Conservation (phyloP, 2,329 filamentous ascomycete species). For the Stromatinia cepivora region DNA sequence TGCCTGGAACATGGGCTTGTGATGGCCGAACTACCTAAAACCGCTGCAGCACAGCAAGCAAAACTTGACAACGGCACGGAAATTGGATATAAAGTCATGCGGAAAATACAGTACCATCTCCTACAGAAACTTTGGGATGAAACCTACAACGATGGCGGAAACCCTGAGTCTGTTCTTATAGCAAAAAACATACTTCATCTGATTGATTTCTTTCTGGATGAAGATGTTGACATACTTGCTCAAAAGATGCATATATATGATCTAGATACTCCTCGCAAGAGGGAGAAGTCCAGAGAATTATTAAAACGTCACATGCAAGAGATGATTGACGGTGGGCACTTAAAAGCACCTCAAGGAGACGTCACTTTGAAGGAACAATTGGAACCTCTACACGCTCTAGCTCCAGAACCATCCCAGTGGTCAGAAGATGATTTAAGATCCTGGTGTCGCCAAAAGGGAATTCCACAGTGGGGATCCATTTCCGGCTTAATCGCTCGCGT, state of each 20-base stretch:
- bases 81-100: background rate
- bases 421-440: conserved; percentile 18
- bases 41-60: conserved; percentile 16
- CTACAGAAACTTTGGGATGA: conserved; percentile 12
- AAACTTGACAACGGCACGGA: conserved; percentile 4
- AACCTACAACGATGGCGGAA: background rate
- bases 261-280: background rate
- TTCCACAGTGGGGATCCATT: conserved; percentile 19
- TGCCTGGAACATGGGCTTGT: background rate
- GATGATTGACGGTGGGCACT: background rate
- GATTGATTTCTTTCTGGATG: conserved; percentile 4
- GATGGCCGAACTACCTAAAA: background rate
- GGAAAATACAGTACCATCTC: conserved; percentile 10
- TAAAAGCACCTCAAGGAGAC: background rate
- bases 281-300: background rate
- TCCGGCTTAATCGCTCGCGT: conserved; percentile 9
- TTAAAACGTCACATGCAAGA: background rate
- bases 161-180: background rate
- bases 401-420: conserved; percentile 18
- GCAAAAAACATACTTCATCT: background rate
- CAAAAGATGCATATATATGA: background rate
- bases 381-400: background rate
- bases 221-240: background rate
- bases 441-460: conserved; percentile 12
- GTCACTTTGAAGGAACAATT: background rate